phyloP scores from a whole-genome alignment of 495 filamentous ascomycete species.

The Pyronema domesticum region DNA sequence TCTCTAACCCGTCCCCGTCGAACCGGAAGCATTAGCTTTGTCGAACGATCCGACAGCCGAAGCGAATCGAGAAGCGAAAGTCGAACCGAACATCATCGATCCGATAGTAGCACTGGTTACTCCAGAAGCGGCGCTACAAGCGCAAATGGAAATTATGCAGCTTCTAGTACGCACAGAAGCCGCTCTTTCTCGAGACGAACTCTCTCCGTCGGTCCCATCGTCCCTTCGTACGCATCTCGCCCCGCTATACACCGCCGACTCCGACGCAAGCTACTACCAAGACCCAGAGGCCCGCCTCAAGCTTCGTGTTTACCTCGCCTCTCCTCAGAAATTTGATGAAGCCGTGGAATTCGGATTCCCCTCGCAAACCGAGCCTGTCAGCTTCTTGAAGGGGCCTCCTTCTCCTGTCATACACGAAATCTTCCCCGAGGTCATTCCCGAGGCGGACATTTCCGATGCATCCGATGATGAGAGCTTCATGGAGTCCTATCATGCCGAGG shows the following conservation, averaged over 20 bases:
- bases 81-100: no score
- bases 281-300: constrained; percentile 80
- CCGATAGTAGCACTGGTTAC: no score
- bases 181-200: no score
- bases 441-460: constrained; percentile 2
- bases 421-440: constrained; percentile 11
- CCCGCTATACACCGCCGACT: constrained; percentile 25
- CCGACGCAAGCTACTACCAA: constrained; percentile 65
- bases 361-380: constrained; percentile 30
- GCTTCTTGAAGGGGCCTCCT: constrained; percentile 17
- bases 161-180: no score
- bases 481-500: no score
- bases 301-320: constrained; percentile 71
- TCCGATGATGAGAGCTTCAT: background rate
- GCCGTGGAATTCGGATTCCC: constrained; percentile 88
- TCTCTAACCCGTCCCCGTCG: constrained; percentile 8
- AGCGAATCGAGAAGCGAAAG: background rate
- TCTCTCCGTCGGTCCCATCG: no score
- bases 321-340: constrained; percentile 89
- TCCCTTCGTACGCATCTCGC: no score
- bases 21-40: no score
- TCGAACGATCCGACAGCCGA: background rate
- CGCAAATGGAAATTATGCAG: no score
- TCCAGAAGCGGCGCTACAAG: no score
- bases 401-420: constrained; percentile 9